Percentiles rank a stretch among this genome's conserved stretches.
Conservation (phyloP, 441 rosid genomes). For the Isatis lusitanica region DNA sequence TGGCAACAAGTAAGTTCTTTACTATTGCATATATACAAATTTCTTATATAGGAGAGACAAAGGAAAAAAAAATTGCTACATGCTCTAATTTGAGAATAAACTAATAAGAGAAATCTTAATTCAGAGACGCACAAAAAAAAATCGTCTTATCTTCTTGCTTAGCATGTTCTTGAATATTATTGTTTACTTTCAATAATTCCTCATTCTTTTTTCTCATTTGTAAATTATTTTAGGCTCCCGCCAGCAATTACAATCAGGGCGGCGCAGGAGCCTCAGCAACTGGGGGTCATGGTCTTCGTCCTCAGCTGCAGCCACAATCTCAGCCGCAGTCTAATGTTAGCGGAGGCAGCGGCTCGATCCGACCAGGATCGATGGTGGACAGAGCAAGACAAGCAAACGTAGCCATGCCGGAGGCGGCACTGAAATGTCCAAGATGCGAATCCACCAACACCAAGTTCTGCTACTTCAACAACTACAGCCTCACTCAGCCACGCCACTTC, state of each 20-base stretch:
- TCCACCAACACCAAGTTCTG: slow-evolving; percentile 95
- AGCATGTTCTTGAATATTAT: slow-evolving; percentile 32
- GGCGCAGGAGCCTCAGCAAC: slow-evolving; percentile 31
- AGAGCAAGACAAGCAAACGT: slow-evolving; percentile 86
- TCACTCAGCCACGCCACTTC: slow-evolving; percentile 94
- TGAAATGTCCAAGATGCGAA: slow-evolving; percentile 95
- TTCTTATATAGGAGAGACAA: neutral
- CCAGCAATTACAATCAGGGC: slow-evolving; percentile 50
- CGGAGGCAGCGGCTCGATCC: slow-evolving; percentile 61
- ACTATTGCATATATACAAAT: slow-evolving; percentile 14
- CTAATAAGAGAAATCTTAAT: neutral
- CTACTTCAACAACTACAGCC: slow-evolving; percentile 96
- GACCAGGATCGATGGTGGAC: slow-evolving; percentile 91
- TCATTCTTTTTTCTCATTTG: neutral
- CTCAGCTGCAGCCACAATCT: slow-evolving; percentile 51
- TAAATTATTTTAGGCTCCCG: slow-evolving; percentile 48
- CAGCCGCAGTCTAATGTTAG: slow-evolving; percentile 51
- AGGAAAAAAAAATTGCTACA: neutral
- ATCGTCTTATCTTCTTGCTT: neutral
- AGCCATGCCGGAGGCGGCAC: slow-evolving; percentile 69
- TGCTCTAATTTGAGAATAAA: neutral
- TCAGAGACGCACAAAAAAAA: neutral
- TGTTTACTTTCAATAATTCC: neutral
- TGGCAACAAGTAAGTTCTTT: slow-evolving; percentile 80
- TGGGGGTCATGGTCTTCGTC: slow-evolving; percentile 43